These are phyloP conservation scores for Calonectria pteridis DNA, from an alignment of 2,329 filamentous ascomycete genomes.

Conservation along the genomic window DNA sequence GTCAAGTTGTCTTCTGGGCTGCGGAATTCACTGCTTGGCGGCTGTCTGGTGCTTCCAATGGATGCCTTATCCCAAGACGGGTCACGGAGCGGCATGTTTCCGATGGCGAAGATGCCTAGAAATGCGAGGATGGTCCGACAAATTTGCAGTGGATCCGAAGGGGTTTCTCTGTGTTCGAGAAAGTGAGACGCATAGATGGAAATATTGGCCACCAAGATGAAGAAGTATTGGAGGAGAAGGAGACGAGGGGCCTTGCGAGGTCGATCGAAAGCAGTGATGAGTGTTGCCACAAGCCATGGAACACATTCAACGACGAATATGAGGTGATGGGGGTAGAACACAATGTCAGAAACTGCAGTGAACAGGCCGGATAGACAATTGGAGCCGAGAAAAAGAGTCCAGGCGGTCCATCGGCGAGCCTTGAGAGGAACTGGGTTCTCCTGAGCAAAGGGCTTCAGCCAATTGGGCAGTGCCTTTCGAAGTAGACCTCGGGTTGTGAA, in stretches of 20 bases:
- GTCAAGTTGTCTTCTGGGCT: slow-evolving; percentile 83
- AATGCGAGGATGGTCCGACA: slow-evolving; percentile 39
- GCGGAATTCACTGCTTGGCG: slow-evolving; percentile 62
- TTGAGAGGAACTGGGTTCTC: slow-evolving; percentile 47
- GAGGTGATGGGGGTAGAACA: slow-evolving; percentile 44
- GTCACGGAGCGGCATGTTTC: slow-evolving; percentile 53
- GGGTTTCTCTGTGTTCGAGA: slow-evolving; percentile 39
- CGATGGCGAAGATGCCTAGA: slow-evolving; percentile 47
- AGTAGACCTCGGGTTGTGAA: slow-evolving; percentile 45
- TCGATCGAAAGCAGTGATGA: slow-evolving; percentile 54
- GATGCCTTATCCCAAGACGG: slow-evolving; percentile 49
- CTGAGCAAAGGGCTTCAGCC: slow-evolving; percentile 58
- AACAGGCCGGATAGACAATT: slow-evolving; percentile 52
- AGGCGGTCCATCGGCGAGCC: slow-evolving; percentile 53
- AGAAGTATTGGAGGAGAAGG: slow-evolving; percentile 54
- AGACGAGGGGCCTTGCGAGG: slow-evolving; percentile 58
- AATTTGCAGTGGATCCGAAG: slow-evolving; percentile 39
- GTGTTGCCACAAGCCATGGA: slow-evolving; percentile 54
- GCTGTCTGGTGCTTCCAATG: slow-evolving; percentile 45
- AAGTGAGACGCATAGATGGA: slow-evolving; percentile 48
- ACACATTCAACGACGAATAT: slow-evolving; percentile 49
- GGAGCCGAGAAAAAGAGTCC: slow-evolving; percentile 52
- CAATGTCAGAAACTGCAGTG: slow-evolving; percentile 47
- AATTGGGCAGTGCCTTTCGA: slow-evolving; percentile 51
- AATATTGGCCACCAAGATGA: slow-evolving; percentile 49